Base-by-base conservation (phyloP, 768 basidiomycete species). In the Lentinula aciculospora region DNA sequence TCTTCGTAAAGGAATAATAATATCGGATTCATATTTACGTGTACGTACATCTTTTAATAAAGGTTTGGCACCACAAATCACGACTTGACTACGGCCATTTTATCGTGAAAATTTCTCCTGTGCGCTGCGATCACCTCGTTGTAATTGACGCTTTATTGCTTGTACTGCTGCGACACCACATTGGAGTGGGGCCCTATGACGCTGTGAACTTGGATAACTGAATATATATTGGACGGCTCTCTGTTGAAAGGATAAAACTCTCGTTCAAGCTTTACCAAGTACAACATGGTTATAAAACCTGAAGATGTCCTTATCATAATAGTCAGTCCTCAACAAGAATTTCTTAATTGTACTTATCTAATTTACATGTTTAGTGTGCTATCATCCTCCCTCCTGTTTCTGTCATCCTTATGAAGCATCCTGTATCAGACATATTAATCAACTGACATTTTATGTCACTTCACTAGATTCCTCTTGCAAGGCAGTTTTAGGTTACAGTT, bases 291-390 rank as follows among this genome's bases (percentile, higher is more conserved):
- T 3, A 40, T 56, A 27, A 27, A 25, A 44, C 25, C 27, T 17
- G 54, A 56, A 23, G 54, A 56, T 45, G 19, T 56, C 3, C 54
- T 56, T 9, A 56, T 56, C 36, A 56, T 56, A 28, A 46, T 56
- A 31, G 54, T 46, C 12, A 3, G 54, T 25, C 17, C 3, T 23
- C 25, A 1, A 34, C 1, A 8, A 9, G 23, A 17, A 12, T 8
- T 13, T 10, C 15, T 44, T n/a, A 2, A 13, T 5, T 27, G 9
- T 13, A 19, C 7, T 3, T 0, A 28, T 21, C 27, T 44, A 4
- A 45, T 6, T 27, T 9, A 29, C 25, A 23, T 44, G 8, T 28
- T 17, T 32, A 56, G 54, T 56, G 54, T 32, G 40, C 54, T 21
- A 56, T 56, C 28, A 23, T 56, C 17, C 54, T 56, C 4, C 54